phyloP scores from a whole-genome alignment of 306 rosid genomes.

The Cicer yamashitae region DNA sequence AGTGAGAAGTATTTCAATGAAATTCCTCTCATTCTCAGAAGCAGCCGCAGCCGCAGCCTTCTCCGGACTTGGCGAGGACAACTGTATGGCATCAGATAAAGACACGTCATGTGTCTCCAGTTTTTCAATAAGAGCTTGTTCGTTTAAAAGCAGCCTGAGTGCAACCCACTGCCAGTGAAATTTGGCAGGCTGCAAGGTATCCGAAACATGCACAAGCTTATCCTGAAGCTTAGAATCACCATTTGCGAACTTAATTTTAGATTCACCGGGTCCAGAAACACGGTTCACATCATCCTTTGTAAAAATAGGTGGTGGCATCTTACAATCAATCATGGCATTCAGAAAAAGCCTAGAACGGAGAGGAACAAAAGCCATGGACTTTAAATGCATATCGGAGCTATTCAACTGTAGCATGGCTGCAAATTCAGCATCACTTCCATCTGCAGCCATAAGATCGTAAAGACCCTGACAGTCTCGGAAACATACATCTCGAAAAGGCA shows the following conservation, averaged over 20 bases:
- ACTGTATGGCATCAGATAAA: slow-evolving; percentile 75
- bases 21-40: slow-evolving; percentile 92
- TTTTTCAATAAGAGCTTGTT: slow-evolving; percentile 86
- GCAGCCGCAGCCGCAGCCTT: slow-evolving; percentile 75
- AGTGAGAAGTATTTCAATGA: slow-evolving; percentile 82
- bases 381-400: slow-evolving; percentile 73
- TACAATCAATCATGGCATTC: slow-evolving; percentile 85
- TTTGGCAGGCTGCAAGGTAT: slow-evolving; percentile 92
- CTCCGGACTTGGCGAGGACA: slow-evolving; percentile 76
- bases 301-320: slow-evolving; percentile 62
- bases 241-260: slow-evolving; percentile 57
- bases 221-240: slow-evolving; percentile 75
- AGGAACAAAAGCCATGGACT: slow-evolving; percentile 90
- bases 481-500: slow-evolving; percentile 91
- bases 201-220: slow-evolving; percentile 79
- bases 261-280: slow-evolving; percentile 64
- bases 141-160: slow-evolving; percentile 92
- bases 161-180: slow-evolving; percentile 99
- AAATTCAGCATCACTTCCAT: slow-evolving; percentile 82
- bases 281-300: slow-evolving; percentile 59
- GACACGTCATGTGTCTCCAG: slow-evolving; percentile 64
- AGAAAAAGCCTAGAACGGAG: slow-evolving; percentile 90
- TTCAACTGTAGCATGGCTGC: slow-evolving; percentile 78
- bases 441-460: slow-evolving; percentile 78
- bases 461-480: slow-evolving; percentile 86